Evolutionary conservation across 352 stramenopile species (phyloP).

Genomic region (Blastocystis sp.): DNA sequence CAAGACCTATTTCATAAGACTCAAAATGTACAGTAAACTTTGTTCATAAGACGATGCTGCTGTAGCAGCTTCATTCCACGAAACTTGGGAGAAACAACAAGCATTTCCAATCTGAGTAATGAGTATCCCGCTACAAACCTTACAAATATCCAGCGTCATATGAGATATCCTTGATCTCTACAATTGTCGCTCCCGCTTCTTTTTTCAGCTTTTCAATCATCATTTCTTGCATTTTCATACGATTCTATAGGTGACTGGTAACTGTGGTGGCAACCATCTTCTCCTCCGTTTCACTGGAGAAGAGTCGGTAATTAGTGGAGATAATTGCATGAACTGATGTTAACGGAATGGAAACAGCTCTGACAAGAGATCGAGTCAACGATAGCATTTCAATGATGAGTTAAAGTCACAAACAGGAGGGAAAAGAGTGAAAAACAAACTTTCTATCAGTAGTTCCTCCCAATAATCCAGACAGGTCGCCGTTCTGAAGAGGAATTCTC

Average conservation of each 20-base stretch:
- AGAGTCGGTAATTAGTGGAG: neutral
- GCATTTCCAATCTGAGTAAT: constrained; percentile 34
- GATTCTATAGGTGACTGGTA: neutral
- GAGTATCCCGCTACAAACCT: neutral
- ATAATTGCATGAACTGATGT: neutral
- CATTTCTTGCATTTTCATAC: constrained; percentile 57
- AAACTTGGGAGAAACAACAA: constrained; percentile 64
- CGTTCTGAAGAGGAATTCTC: neutral
- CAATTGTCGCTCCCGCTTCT: constrained; percentile 41
- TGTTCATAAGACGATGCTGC: constrained; percentile 56
- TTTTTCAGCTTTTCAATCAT: constrained; percentile 63
- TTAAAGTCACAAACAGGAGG: neutral
- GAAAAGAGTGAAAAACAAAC: neutral
- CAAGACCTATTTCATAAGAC: neutral
- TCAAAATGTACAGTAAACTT: neutral
- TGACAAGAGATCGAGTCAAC: neutral
- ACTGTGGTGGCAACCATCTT: neutral
- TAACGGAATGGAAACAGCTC: neutral
- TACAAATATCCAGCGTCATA: constrained; percentile 63
- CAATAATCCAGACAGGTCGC: neutral
- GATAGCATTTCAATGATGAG: neutral
- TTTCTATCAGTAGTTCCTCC: neutral
- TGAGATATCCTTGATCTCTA: constrained; percentile 63
- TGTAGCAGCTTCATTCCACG: constrained; percentile 61
- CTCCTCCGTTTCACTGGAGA: constrained; percentile 11